Base-by-base conservation (phyloP, 2,329 filamentous ascomycete genomes). In the Colletotrichum navitas region DNA sequence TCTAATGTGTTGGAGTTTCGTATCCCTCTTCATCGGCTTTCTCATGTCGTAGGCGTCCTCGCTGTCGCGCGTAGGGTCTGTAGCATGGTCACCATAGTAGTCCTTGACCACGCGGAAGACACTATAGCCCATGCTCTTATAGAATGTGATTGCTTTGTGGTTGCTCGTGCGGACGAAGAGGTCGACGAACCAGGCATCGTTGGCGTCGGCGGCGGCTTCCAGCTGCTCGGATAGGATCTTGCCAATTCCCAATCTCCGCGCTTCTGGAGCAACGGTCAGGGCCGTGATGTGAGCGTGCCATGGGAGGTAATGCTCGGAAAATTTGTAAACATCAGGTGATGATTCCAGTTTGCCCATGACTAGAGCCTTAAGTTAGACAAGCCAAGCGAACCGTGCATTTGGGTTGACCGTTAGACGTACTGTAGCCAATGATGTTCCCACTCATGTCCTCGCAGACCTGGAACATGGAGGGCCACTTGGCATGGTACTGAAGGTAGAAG, bases 251-350 rank as follows among this genome's bases (percentile, higher is more conserved):
- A 96, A 88, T 54, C 96, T 90, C 36, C 96, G 91, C 61, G 94
- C 94, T 68, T 92, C 90, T 0, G 96, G 96, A 0, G 95, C 92
- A 26, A 99, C 94, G 0, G 96, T 98, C 63, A 99, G 87, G 45
- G 95, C 96, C 5, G 96, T 99, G 79, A 99, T 97, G 83, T 99
- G 96, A 26, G 94, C 95, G 84, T 99, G 96, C 94, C 94, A 98
- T n/a, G 95, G 95, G n/a, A 97, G 92, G 83, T 97, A 97, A 83
- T 98, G 94, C 77, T 92, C 88, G 61, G 94, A 96, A 77, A 90
- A 90, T 71, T 90, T 87, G 80, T 93, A 89, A 64, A 91, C 90
- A 55, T 93, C 86, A 21, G 93, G 92, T 66, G 94, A 97, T 74
- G 94, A 91, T 85, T 98, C 95, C 72, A 97, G 89, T 85, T 99